Base-by-base conservation (phyloP, 768 basidiomycete species). In the Cubamyces lactineus region DNA sequence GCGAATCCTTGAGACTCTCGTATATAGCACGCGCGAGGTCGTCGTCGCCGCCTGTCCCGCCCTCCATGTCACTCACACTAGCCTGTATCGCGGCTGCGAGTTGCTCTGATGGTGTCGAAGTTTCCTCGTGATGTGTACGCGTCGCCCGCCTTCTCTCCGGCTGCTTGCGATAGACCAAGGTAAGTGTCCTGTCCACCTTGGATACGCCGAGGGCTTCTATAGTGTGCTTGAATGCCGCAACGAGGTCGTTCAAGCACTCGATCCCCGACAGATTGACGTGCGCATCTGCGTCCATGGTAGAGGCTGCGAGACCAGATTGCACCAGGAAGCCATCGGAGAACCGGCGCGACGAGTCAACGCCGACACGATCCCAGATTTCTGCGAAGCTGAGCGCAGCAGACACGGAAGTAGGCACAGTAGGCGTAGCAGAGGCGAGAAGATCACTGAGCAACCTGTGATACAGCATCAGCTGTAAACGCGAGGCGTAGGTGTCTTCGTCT, bases 381-480 rank as follows among this genome's bases (percentile, higher is more conserved):
- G 71, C 48, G 67, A 87, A 90, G 66, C 87, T 79, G 61, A 86
- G 82, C 0, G 67, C 53, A 1, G 56, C 48, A 7, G 47, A 16
- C 0, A 47, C 30, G 21, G 34, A 9, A 11, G 34, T 34, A 34
- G 54, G 40, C 1, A 40, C n/a, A 19, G 16, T n/a, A 2, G 55
- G 58, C 3, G 38, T 70, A 1, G 71, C 70, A 3, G 81, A 72
- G 1, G 67, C 57, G 19, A 87, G 70, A 13, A 91, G 74, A 3
- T 75, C 73, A 21, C 78, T 76, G 40, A 94, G 78, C 53, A 94
- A 82, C 17, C 84, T 84, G 66, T 84, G 81, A 69, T 94, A 94
- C 40, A 92, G 74, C 88, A 91, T 91, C 5, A 93, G 79, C 70
- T 94, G 92, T 39, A 92, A 74, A 7, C 83, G 82, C 0, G 90